These are phyloP conservation scores for Saccharum officinarum DNA, from an alignment of 176 grass and related monocot species.

Conservation along the genomic window DNA sequence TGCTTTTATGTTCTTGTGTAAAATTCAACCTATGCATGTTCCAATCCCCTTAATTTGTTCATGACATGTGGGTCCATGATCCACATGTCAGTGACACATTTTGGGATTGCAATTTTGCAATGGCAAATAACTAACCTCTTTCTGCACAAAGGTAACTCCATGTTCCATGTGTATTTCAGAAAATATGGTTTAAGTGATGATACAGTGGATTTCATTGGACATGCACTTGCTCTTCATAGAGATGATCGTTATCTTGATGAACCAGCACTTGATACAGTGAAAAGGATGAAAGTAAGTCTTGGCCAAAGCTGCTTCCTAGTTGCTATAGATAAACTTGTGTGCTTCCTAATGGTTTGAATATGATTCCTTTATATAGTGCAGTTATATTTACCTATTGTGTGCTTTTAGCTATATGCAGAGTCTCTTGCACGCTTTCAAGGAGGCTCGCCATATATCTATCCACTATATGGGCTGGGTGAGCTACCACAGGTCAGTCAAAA, in stretches of 20 bases:
- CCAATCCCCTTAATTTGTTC: neutral
- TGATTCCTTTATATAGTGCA: neutral
- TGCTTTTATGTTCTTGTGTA: neutral
- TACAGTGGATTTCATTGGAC: constrained; percentile 84
- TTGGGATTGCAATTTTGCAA: constrained; percentile 8
- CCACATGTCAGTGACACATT: neutral
- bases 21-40: neutral
- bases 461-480: constrained; percentile 85
- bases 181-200: constrained; percentile 84
- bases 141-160: constrained; percentile 18
- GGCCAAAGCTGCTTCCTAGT: neutral
- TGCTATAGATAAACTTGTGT: constrained; percentile 12
- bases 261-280: constrained; percentile 88
- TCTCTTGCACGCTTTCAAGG: constrained; percentile 89
- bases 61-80: neutral
- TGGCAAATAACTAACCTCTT: constrained; percentile 3
- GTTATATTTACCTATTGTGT: constrained; percentile 16
- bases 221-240: constrained; percentile 86
- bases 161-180: constrained; percentile 40
- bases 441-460: constrained; percentile 93
- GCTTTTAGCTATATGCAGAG: constrained; percentile 73
- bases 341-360: constrained; percentile 25
- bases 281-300: constrained; percentile 93
- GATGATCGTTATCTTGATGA: constrained; percentile 81
- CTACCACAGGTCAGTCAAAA: constrained; percentile 74